These are phyloP conservation scores for Globisporangium spinosum DNA, from an alignment of 352 stramenopile species.

Conservation along the genomic window DNA sequence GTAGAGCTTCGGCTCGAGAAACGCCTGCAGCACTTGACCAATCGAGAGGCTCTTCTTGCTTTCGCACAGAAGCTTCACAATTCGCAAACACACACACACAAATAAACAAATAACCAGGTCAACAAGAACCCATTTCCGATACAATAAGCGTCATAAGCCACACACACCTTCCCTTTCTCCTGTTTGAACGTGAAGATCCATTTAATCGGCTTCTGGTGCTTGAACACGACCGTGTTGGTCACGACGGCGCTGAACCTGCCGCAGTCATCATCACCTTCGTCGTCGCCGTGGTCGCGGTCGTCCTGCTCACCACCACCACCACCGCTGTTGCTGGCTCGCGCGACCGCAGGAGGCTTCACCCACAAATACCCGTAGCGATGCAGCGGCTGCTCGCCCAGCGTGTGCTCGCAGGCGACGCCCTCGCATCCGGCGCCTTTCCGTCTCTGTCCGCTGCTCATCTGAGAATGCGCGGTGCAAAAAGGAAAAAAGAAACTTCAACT, in stretches of 20 bases:
- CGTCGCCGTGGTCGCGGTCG: not conserved
- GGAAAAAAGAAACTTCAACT: slow-evolving; percentile 5
- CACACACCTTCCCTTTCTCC: slow-evolving; percentile 51
- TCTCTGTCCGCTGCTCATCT: slow-evolving; percentile 10
- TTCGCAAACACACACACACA: not conserved
- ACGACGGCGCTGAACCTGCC: slow-evolving; percentile 44
- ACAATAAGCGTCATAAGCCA: not conserved
- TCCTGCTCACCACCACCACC: too few species aligned
- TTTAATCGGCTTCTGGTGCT: slow-evolving; percentile 58
- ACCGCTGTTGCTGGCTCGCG: not conserved
- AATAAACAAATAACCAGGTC: not conserved
- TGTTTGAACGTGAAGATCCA: slow-evolving; percentile 77
- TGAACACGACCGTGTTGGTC: slow-evolving; percentile 70
- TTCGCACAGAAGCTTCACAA: slow-evolving; percentile 50
- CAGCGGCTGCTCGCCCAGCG: slow-evolving; percentile 54
- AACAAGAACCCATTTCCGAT: not conserved
- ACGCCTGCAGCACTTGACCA: slow-evolving; percentile 45
- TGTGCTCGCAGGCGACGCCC: slow-evolving; percentile 62
- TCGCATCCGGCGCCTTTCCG: slow-evolving; percentile 50
- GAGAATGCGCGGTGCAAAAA: not conserved
- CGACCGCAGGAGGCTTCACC: slow-evolving; percentile 32
- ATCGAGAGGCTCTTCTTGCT: slow-evolving; percentile 55
- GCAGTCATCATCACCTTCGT: slow-evolving; percentile 13
- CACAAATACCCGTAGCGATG: slow-evolving; percentile 62
- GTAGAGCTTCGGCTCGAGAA: slow-evolving; percentile 29